phyloP scores from a whole-genome alignment of 208 protist genomes.

The Naegleria lovaniensis region DNA sequence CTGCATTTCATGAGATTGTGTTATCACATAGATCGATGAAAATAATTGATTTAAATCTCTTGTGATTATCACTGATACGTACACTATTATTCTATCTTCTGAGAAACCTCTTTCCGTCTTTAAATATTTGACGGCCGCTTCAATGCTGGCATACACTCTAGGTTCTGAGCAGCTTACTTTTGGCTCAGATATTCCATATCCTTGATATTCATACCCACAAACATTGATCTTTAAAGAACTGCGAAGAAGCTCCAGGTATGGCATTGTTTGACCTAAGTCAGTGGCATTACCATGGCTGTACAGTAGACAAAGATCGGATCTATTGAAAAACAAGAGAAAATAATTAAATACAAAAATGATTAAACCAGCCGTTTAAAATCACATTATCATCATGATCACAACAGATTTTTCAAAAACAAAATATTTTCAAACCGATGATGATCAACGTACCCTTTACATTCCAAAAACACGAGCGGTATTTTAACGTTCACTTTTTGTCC shows the following conservation, averaged over 20 bases:
- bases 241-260: not conserved
- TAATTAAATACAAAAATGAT: not conserved
- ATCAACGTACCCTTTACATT: not conserved
- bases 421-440: not conserved
- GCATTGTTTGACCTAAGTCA: slow-evolving; percentile 20
- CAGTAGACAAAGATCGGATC: slow-evolving; percentile 19
- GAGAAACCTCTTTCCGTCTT: not conserved
- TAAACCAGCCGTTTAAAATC: not conserved
- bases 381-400: not conserved
- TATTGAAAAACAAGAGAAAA: not conserved
- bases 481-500: not conserved
- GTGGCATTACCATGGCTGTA: slow-evolving; percentile 25
- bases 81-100: slow-evolving; percentile 19
- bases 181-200: slow-evolving; percentile 9
- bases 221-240: slow-evolving; percentile 18
- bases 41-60: not conserved
- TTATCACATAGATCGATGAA: not conserved
- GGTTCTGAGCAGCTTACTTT: not conserved
- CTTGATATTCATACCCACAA: slow-evolving; percentile 20
- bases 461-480: not conserved
- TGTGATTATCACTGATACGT: not conserved
- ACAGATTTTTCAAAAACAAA: not conserved
- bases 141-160: not conserved
- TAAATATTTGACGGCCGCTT: slow-evolving; percentile 19
- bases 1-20: not conserved